Evolutionary conservation across 2,329 filamentous ascomycete species (phyloP).

Genomic region (Penicillium hordei): DNA sequence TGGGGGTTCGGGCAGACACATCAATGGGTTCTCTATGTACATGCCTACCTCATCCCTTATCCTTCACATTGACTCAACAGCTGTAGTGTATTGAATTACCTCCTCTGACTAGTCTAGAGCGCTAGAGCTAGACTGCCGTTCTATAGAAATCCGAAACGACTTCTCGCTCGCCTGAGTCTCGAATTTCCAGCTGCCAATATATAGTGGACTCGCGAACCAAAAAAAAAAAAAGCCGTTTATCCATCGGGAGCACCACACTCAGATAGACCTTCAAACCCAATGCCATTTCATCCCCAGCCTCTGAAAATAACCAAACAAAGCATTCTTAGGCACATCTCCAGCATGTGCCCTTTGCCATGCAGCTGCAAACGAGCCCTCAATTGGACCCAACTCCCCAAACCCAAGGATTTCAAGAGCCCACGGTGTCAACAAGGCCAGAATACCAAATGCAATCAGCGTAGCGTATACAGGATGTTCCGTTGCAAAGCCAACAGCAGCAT

Average conservation of each 20-base stretch:
- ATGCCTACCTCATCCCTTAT: background rate
- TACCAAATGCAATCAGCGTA: background rate
- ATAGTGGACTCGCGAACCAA: too few species aligned
- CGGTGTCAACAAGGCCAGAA: conserved; percentile 27
- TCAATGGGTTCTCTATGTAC: background rate
- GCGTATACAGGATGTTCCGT: background rate
- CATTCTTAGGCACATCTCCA: conserved; percentile 26
- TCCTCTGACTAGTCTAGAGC: background rate
- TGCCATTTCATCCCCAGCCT: conserved; percentile 42
- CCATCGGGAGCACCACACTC: background rate
- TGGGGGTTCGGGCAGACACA: background rate
- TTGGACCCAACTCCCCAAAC: conserved; percentile 27
- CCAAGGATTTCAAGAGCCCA: conserved; percentile 30
- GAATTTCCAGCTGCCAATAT: background rate
- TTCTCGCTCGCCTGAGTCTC: background rate
- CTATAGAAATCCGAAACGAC: background rate
- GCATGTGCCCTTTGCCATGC: conserved; percentile 41
- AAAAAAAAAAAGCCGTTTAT: background rate
- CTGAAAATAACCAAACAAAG: conserved; percentile 47
- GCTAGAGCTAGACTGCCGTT: background rate
- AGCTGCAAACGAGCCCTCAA: conserved; percentile 41
- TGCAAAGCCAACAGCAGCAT: background rate
- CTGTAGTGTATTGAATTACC: background rate
- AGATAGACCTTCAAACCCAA: background rate
- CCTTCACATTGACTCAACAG: background rate